These are phyloP conservation scores for Trichophyton benhamiae DNA, from an alignment of 2,329 filamentous ascomycete genomes.

Conservation along the genomic window DNA sequence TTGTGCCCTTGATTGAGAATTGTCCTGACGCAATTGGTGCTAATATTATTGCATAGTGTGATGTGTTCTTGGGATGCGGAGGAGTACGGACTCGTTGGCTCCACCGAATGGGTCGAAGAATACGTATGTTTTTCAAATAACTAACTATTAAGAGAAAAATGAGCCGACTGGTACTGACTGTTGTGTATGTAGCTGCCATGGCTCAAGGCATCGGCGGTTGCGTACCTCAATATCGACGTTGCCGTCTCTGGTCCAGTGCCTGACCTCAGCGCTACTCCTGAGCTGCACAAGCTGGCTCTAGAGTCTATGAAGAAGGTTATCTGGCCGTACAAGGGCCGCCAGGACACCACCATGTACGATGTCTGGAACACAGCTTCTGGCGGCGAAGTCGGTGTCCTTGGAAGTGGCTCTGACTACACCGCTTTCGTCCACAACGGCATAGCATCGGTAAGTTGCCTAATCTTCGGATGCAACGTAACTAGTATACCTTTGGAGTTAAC, in stretches of 20 bases:
- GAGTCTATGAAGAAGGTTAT: conserved; percentile 32
- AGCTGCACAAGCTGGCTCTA: conserved; percentile 27
- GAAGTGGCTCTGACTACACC: conserved; percentile 37
- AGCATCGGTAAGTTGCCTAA: conserved; percentile 12
- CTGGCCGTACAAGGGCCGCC: conserved; percentile 27
- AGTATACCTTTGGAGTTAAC: not conserved
- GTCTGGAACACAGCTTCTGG: conserved; percentile 27
- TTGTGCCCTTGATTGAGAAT: not conserved
- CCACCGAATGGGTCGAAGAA: conserved; percentile 41
- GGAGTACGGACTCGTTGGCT: conserved; percentile 29
- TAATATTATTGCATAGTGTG: conserved; percentile 12
- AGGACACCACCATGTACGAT: conserved; percentile 35
- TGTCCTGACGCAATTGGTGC: not conserved
- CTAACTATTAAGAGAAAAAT: too few relatives aligned
- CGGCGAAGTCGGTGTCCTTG: conserved; percentile 33
- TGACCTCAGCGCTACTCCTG: conserved; percentile 28
- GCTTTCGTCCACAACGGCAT: conserved; percentile 37
- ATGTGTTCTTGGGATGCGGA: conserved; percentile 26
- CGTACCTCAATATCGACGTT: conserved; percentile 42
- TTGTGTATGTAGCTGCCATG: conserved; percentile 25
- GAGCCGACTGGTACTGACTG: not conserved
- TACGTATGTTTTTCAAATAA: conserved; percentile 19
- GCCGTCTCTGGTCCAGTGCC: conserved; percentile 36
- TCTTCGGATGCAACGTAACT: not conserved
- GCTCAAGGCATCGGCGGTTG: conserved; percentile 33